Base-by-base conservation (phyloP, 1,284 basidiomycete genomes). In the Cystobasidium sp. region DNA sequence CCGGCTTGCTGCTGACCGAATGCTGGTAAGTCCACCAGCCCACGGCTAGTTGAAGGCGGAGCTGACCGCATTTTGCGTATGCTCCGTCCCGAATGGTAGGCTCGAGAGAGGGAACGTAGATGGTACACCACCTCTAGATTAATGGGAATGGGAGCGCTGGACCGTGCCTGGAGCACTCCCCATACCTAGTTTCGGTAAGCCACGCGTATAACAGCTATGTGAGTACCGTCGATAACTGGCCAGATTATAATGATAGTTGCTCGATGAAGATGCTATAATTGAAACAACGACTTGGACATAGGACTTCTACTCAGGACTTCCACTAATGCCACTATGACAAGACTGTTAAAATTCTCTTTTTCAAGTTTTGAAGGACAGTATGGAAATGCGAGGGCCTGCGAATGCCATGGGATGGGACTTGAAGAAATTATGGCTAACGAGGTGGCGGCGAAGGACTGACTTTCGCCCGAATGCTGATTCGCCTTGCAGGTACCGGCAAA, bases 381-480 rank as follows among this genome's bases (percentile, higher is more conserved):
- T n/a, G n/a, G 31, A 31, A 31, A 31, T 5, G 31, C 31, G 31
- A 31, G 2, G 31, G 31, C 31, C 31, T 31, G 2, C 31, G 5
- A 31, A 31, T 31, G 31, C 31, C 5, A 31, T 31, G 31, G 5
- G 31, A 31, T 31, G 31, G 31, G 31, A 31, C 1, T 2, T 31
- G 31, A 31, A 31, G 1, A 1, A 5, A 31, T 31, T 5, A 8
- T 61, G 20, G 20, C 56, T 56, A 71, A n/a, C 69, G 70, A n/a
- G 70, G 62, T 9, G 70, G 61, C 10, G 47, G 47, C 47, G 47
- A 6, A 1, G 61, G 62, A 51, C 62, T 73, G 12, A 43, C 62
- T 53, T 73, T 73, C 9, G 70, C 70, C 4, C 70, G 62, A 6
- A 73, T 59, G 39, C 62, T 73, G 43, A 73, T 73, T 39, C 70